Conservation (phyloP, 805 yeast species). For the Blastobotrys terrestris region DNA sequence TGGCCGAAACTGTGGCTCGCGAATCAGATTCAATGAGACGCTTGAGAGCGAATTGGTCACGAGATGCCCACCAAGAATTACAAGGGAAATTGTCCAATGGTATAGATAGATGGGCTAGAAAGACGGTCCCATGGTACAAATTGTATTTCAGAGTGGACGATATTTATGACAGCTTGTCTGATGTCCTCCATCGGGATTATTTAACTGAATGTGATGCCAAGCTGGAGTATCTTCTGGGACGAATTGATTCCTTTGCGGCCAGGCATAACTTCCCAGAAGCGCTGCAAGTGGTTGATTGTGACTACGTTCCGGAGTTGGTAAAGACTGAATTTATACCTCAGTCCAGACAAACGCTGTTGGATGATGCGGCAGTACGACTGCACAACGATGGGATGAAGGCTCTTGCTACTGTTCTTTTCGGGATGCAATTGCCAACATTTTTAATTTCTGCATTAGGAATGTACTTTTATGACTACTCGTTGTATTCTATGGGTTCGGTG, state of each 20-base stretch:
- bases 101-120: slow-evolving; percentile 17
- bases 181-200: slow-evolving; percentile 16
- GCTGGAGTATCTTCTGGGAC: slow-evolving; percentile 30
- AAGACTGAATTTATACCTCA: background rate
- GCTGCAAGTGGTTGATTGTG: background rate
- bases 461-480: slow-evolving; percentile 25
- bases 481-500: slow-evolving; percentile 32
- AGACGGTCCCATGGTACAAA: slow-evolving; percentile 33
- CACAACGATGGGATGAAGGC: slow-evolving; percentile 27
- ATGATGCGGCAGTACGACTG: slow-evolving; percentile 17
- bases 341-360: background rate
- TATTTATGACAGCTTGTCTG: slow-evolving; percentile 23
- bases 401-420: slow-evolving; percentile 25
- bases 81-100: slow-evolving; percentile 28
- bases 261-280: background rate
- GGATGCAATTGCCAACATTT: slow-evolving; percentile 32
- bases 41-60: slow-evolving; percentile 30
- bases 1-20: slow-evolving; percentile 6
- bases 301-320: background rate
- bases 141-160: slow-evolving; percentile 34
- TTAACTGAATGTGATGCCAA: slow-evolving; percentile 26
- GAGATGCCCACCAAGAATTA: slow-evolving; percentile 34
- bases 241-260: slow-evolving; percentile 20
- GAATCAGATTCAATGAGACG: slow-evolving; percentile 15
- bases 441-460: slow-evolving; percentile 28